Percentiles rank a stretch among this genome's conserved stretches.
Conservation (phyloP, 2,329 filamentous ascomycete genomes). For the Aspergillus proliferans region DNA sequence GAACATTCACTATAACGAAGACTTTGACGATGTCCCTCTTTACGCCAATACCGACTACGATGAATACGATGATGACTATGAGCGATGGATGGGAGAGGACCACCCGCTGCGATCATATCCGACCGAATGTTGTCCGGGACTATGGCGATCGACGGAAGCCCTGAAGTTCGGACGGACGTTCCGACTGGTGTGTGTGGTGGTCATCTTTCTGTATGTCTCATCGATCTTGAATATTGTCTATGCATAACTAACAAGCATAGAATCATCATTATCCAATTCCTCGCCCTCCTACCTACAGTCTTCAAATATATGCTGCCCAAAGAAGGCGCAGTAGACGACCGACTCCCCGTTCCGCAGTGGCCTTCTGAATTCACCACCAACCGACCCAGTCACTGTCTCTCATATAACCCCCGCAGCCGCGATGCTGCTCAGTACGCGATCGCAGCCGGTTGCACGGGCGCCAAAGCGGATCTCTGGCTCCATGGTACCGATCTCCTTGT, state of each 20-base stretch:
- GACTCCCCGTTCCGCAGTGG: slow-evolving; percentile 8
- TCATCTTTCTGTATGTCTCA: slow-evolving; percentile 17
- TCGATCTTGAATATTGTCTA: not conserved
- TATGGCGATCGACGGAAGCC: slow-evolving; percentile 4
- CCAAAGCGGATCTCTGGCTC: slow-evolving; percentile 21
- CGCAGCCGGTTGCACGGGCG: slow-evolving; percentile 20
- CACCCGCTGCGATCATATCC: slow-evolving; percentile 30
- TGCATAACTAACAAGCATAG: slow-evolving; percentile 4
- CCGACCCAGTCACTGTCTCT: slow-evolving; percentile 15
- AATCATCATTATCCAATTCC: slow-evolving; percentile 15
- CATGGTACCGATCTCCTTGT: slow-evolving; percentile 17
- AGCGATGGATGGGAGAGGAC: slow-evolving; percentile 25
- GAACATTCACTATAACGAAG: not conserved
- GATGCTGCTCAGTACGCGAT: slow-evolving; percentile 17
- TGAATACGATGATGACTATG: slow-evolving; percentile 13
- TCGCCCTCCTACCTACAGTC: slow-evolving; percentile 14
- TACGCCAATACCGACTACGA: not conserved
- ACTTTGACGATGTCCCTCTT: not conserved
- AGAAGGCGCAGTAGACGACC: not conserved
- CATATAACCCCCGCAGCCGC: slow-evolving; percentile 13
- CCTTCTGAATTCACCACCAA: slow-evolving; percentile 9
- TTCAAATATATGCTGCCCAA: slow-evolving; percentile 11
- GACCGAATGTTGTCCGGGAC: slow-evolving; percentile 23
- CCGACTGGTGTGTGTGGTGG: slow-evolving; percentile 17
- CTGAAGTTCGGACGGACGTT: slow-evolving; percentile 14